phyloP scores from a whole-genome alignment of 2,329 filamentous ascomycete species.

The Tolypocladium pustulatum region DNA sequence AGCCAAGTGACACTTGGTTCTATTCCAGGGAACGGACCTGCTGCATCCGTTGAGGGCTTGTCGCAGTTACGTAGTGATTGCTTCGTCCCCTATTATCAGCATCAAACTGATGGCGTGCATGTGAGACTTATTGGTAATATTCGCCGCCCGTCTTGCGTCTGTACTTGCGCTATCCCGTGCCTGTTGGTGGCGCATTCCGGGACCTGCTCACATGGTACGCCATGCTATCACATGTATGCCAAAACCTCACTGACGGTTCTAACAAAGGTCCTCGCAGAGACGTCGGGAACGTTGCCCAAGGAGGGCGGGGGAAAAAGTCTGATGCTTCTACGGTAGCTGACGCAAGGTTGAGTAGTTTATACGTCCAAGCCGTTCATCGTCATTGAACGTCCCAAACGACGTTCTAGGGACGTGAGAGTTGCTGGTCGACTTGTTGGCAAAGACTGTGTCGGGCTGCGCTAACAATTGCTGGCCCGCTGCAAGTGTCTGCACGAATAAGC shows the following conservation, averaged over 20 bases:
- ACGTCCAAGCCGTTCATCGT: not conserved
- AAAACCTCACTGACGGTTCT: too few species aligned
- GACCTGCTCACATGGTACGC: not conserved
- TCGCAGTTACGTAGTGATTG: not conserved
- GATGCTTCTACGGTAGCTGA: fast-evolving
- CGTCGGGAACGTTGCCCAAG: not conserved
- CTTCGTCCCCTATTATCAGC: not conserved
- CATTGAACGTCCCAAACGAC: not conserved
- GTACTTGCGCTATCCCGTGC: not conserved
- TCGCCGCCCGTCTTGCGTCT: not conserved
- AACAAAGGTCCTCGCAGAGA: not conserved
- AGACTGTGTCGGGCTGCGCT: not conserved
- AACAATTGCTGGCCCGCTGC: not conserved
- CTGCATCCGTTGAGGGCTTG: not conserved
- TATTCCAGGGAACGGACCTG: not conserved
- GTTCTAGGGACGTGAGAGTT: not conserved
- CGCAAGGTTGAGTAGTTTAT: not conserved
- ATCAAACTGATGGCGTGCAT: not conserved
- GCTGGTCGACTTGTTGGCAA: not conserved
- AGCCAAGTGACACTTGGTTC: not conserved
- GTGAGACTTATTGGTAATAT: not conserved
- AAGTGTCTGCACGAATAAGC: not conserved
- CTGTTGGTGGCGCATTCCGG: not conserved
- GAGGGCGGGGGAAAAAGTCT: not conserved
- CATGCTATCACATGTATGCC: not conserved